Evolutionary conservation across 1,284 basidiomycete genomes (phyloP).

Genomic region (Leccinum pachyderme): DNA sequence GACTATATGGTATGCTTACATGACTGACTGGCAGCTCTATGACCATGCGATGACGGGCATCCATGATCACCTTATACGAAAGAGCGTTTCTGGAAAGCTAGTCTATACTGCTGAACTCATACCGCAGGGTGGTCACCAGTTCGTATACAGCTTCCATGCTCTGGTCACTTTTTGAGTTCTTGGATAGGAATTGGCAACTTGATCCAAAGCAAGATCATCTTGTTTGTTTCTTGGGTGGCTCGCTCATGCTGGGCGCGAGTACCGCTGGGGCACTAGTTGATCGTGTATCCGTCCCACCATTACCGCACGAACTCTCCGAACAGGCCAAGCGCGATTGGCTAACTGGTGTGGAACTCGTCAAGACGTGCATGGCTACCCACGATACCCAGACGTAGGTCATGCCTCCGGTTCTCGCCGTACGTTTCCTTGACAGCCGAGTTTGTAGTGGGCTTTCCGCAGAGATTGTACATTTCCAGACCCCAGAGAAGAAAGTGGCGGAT

Average conservation of each 20-base stretch:
- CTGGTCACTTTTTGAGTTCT: constrained; percentile 5
- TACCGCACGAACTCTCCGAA: constrained; percentile 51
- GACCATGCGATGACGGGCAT: constrained; percentile 81
- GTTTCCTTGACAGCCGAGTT: not conserved
- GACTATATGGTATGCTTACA: constrained; percentile 1
- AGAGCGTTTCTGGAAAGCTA: constrained; percentile 56
- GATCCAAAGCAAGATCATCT: constrained; percentile 93
- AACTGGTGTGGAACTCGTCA: constrained; percentile 77
- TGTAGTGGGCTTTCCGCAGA: constrained; percentile 78
- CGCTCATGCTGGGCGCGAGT: constrained; percentile 87
- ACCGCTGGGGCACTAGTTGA: constrained; percentile 53
- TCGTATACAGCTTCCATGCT: constrained; percentile 21
- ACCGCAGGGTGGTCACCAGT: constrained; percentile 50
- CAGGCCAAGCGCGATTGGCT: constrained; percentile 75
- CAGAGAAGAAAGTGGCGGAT: constrained; percentile 49
- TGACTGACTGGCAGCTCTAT: constrained; percentile 65
- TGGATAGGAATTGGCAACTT: constrained; percentile 62
- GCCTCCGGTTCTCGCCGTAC: constrained; percentile 2
- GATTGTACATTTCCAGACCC: constrained; percentile 74
- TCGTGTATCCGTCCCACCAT: constrained; percentile 60
- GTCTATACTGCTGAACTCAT: constrained; percentile 83
- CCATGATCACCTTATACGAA: constrained; percentile 71
- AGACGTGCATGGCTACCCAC: constrained; percentile 88
- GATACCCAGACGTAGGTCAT: constrained; percentile 74
- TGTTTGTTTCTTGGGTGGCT: constrained; percentile 92